Evolutionary conservation across 2,329 filamentous ascomycete genomes (phyloP).

Genomic region (Chrysosphaeria jannelii): DNA sequence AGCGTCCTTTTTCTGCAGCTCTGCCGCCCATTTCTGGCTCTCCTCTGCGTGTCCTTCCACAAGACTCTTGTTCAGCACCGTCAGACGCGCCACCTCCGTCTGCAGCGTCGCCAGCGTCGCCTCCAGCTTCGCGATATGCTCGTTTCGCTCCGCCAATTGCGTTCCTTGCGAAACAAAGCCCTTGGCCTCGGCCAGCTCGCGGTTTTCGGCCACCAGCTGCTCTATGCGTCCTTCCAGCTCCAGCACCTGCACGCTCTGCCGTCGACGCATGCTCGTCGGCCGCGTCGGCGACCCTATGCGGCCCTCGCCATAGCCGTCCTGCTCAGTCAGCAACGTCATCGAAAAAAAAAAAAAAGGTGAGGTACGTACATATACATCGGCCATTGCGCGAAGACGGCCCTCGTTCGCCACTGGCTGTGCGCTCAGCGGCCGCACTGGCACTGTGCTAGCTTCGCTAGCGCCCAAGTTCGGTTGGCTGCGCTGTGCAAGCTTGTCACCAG

Average conservation of each 20-base stretch:
- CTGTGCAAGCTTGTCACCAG: slow-evolving; percentile 19
- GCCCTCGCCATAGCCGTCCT: slow-evolving; percentile 88
- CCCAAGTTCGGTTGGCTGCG: neutral
- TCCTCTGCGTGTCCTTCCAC: slow-evolving; percentile 27
- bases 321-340: slow-evolving; percentile 3
- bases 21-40: slow-evolving; percentile 8
- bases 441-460: slow-evolving; percentile 9
- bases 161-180: slow-evolving; percentile 10
- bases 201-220: slow-evolving; percentile 62
- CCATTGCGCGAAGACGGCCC: slow-evolving; percentile 65
- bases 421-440: no score
- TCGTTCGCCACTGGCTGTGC: slow-evolving; percentile 70
- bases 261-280: slow-evolving; percentile 82
- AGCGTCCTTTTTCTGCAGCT: slow-evolving; percentile 48
- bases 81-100: slow-evolving; percentile 51
- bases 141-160: slow-evolving; percentile 52
- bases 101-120: slow-evolving; percentile 53
- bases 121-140: slow-evolving; percentile 58
- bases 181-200: slow-evolving; percentile 40
- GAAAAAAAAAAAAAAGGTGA: slow-evolving; percentile 4
- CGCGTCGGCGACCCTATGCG: slow-evolving; percentile 67
- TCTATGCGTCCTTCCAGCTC: slow-evolving; percentile 72
- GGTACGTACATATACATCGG: slow-evolving; percentile 81
- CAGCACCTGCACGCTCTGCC: slow-evolving; percentile 89
- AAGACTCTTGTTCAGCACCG: slow-evolving; percentile 56